phyloP scores from a whole-genome alignment of 176 grass and related monocot genomes.

The Poa pratensis region DNA sequence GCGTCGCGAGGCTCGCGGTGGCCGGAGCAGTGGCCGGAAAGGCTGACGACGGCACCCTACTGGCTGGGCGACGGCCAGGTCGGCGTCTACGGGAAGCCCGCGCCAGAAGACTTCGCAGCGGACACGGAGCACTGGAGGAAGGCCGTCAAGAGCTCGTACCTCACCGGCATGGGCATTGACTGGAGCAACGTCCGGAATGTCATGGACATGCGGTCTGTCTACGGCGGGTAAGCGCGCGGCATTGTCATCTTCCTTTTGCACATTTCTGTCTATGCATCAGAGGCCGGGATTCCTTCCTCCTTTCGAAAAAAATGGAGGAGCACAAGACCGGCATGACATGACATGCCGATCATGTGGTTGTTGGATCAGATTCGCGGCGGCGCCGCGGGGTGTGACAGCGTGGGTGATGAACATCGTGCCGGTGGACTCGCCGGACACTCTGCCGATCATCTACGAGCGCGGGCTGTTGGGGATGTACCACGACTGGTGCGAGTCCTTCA shows the following conservation, averaged over 20 bases:
- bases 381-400: constrained; percentile 42
- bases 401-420: constrained; percentile 61
- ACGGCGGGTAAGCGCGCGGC: constrained; percentile 47
- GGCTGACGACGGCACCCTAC: constrained; percentile 59
- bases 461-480: constrained; percentile 57
- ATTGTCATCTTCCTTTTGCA: too few species aligned
- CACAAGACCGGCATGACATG: too few species aligned
- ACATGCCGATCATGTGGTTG: not conserved
- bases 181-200: constrained; percentile 82
- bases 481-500: constrained; percentile 67
- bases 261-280: too few species aligned
- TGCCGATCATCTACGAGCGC: constrained; percentile 54
- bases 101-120: constrained; percentile 62
- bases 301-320: too few species aligned
- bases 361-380: constrained; percentile 45
- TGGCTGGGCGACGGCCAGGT: constrained; percentile 63
- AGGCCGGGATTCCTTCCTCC: too few species aligned
- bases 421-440: constrained; percentile 53
- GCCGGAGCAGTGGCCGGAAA: constrained; percentile 74
- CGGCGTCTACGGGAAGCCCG: constrained; percentile 83
- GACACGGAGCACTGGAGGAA: constrained; percentile 74
- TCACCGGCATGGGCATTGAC: constrained; percentile 69
- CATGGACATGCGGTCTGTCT: constrained; percentile 94
- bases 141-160: constrained; percentile 61
- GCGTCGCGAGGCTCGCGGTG: constrained; percentile 55